Evolutionary conservation across 371 early-diverging fungal genomes (phyloP).

Genomic region (Fennellomyces sp.): DNA sequence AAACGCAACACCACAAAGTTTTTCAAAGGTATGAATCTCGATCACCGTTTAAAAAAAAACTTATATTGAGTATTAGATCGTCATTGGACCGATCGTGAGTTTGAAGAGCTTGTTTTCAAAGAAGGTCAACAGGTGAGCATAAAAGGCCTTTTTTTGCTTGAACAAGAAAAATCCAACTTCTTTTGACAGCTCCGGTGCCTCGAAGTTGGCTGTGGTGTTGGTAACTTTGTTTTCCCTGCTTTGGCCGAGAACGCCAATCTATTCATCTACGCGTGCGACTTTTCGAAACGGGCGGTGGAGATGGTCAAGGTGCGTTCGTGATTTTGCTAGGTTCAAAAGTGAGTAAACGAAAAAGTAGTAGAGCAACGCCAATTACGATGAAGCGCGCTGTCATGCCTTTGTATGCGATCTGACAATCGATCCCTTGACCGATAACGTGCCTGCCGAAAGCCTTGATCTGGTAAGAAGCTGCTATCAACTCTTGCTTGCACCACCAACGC

Average conservation of each 20-base stretch:
- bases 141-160: background rate
- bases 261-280: slow-evolving; percentile 84
- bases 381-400: slow-evolving; percentile 77
- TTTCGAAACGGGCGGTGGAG: slow-evolving; percentile 79
- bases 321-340: too few relatives aligned
- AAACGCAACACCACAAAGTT: slow-evolving; percentile 91
- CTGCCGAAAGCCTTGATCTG: slow-evolving; percentile 71
- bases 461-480: slow-evolving; percentile 17
- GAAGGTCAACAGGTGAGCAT: slow-evolving; percentile 16
- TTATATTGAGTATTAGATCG: slow-evolving; percentile 55
- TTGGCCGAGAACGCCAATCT: slow-evolving; percentile 75
- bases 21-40: slow-evolving; percentile 68
- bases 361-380: slow-evolving; percentile 60
- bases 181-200: slow-evolving; percentile 40
- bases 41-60: too few relatives aligned
- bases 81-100: slow-evolving; percentile 96
- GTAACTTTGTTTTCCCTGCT: slow-evolving; percentile 94
- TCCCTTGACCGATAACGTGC: slow-evolving; percentile 61
- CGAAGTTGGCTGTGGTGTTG: slow-evolving; percentile 96
- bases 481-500: background rate
- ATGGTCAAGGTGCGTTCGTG: slow-evolving; percentile 80
- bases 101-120: slow-evolving; percentile 72
- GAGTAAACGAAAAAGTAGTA: slow-evolving; percentile 13
- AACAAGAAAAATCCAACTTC: background rate
- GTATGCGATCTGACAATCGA: slow-evolving; percentile 82